Evolutionary conservation across 306 rosid genomes (phyloP).

Genomic region (Quercus cerris): DNA sequence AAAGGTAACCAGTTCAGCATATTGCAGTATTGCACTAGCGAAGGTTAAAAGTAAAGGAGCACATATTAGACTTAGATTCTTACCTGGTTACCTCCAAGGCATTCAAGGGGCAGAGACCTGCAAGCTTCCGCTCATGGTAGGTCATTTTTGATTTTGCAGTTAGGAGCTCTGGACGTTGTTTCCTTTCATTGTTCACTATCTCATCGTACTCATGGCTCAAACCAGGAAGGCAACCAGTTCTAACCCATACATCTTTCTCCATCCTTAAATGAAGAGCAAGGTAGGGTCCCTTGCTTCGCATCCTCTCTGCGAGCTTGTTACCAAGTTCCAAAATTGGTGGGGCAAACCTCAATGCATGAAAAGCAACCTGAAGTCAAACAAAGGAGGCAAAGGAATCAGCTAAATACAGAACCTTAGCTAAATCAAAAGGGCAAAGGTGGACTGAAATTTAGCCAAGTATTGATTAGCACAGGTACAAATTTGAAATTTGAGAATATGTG

Average conservation of each 20-base stretch:
- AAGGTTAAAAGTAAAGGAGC: neutral
- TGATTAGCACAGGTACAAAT: neutral
- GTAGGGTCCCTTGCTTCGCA: slow-evolving; percentile 86
- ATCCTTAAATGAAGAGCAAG: slow-evolving; percentile 90
- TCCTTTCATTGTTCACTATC: slow-evolving; percentile 67
- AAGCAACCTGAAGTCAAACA: slow-evolving; percentile 73
- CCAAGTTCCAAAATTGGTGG: slow-evolving; percentile 77
- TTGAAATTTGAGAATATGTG: neutral
- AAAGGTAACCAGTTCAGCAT: neutral
- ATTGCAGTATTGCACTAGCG: neutral
- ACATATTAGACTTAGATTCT: neutral
- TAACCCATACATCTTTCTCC: slow-evolving; percentile 99
- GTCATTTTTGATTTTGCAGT: slow-evolving; percentile 89
- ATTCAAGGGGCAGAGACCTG: slow-evolving; percentile 93
- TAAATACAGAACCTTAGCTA: neutral
- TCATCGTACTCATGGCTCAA: slow-evolving; percentile 67
- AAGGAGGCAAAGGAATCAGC: slow-evolving; percentile 18
- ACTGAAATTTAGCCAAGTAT: neutral
- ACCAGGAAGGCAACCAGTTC: slow-evolving; percentile 97
- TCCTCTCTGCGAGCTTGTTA: slow-evolving; percentile 69
- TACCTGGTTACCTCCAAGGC: slow-evolving; percentile 83
- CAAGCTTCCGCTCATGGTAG: slow-evolving; percentile 83
- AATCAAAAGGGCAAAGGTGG: neutral
- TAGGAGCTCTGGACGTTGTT: slow-evolving; percentile 76
- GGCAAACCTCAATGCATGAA: slow-evolving; percentile 88